A percentile compares a stretch with the other conserved stretches of the same genome.
These are phyloP conservation scores for Neurospora sp. DNA, from an alignment of 495 filamentous ascomycete species.

Conservation along the genomic window DNA sequence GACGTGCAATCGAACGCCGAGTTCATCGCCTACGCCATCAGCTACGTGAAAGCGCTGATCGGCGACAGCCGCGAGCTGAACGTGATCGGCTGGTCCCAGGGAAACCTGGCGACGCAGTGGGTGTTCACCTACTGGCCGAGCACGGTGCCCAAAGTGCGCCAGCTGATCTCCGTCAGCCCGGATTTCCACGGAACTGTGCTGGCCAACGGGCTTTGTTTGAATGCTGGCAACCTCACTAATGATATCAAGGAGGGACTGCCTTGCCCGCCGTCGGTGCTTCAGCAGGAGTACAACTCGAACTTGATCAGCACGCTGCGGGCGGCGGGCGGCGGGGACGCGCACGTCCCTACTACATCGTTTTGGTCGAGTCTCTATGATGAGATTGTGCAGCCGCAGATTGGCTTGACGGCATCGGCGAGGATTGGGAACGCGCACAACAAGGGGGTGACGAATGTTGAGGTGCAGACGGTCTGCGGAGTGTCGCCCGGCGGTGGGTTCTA, in stretches of 20 bases:
- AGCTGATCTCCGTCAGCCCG: slow-evolving; percentile 34
- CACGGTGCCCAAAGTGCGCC: slow-evolving; percentile 21
- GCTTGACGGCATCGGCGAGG: slow-evolving; percentile 32
- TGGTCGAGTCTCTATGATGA: slow-evolving; percentile 33
- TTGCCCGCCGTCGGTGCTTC: slow-evolving; percentile 27
- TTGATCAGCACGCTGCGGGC: slow-evolving; percentile 28
- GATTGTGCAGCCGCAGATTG: slow-evolving; percentile 35
- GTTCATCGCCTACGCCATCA: slow-evolving; percentile 31
- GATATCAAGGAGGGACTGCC: slow-evolving; percentile 6
- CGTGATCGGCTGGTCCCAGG: slow-evolving; percentile 42
- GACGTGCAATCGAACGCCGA: slow-evolving; percentile 36
- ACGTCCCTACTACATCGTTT: slow-evolving; percentile 40
- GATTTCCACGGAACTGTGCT: slow-evolving; percentile 38
- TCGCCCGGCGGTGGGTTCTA: slow-evolving; percentile 30
- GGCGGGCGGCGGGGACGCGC: slow-evolving; percentile 36
- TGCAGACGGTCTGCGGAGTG: slow-evolving; percentile 28
- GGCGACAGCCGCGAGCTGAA: slow-evolving; percentile 20
- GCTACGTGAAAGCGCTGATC: slow-evolving; percentile 33
- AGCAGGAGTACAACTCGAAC: slow-evolving; percentile 33
- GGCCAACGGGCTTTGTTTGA: slow-evolving; percentile 15
- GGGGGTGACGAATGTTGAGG: slow-evolving; percentile 36
- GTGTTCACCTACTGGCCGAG: slow-evolving; percentile 45
- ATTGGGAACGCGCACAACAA: slow-evolving; percentile 23
- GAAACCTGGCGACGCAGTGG: slow-evolving; percentile 38
- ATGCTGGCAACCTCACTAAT: neutral